Percentiles rank a stretch among this genome's conserved stretches.
Evolutionary conservation across 1,284 basidiomycete genomes (phyloP).

Genomic region (Puccinia hordei): DNA sequence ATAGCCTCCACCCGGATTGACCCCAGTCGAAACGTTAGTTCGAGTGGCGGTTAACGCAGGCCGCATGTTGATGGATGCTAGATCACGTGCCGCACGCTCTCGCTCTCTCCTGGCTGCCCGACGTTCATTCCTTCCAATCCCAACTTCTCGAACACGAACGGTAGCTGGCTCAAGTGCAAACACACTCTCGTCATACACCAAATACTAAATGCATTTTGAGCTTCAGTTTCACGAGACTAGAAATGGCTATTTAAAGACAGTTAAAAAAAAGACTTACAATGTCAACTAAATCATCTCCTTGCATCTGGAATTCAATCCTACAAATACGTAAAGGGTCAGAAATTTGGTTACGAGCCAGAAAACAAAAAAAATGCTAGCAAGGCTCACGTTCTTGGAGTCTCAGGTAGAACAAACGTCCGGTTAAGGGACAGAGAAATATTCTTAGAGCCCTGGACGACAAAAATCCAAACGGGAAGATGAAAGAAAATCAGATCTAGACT

Average conservation of each 20-base stretch:
- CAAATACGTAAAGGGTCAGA: neutral
- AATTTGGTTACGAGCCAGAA: neutral
- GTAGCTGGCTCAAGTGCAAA: constrained; percentile 85
- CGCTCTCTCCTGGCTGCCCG: constrained; percentile 75
- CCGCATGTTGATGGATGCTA: constrained; percentile 54
- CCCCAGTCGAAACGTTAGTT: neutral
- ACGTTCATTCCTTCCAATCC: constrained; percentile 79
- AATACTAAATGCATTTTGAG: constrained; percentile 52
- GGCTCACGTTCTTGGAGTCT: constrained; percentile 70
- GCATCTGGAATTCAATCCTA: constrained; percentile 73
- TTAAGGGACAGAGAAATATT: constrained; percentile 57
- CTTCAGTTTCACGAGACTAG: constrained; percentile 32
- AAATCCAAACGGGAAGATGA: neutral
- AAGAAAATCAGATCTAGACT: constrained; percentile 64
- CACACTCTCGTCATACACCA: constrained; percentile 82
- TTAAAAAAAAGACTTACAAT: constrained; percentile 63
- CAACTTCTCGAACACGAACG: constrained; percentile 81
- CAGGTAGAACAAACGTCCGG: constrained; percentile 81
- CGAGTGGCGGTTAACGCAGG: constrained; percentile 51
- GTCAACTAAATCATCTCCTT: constrained; percentile 84
- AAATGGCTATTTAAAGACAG: neutral
- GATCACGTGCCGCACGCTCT: constrained; percentile 67
- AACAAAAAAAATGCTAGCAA: neutral
- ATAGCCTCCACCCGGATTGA: constrained; percentile 6
- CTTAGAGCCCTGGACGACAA: constrained; percentile 54